phyloP scores from a whole-genome alignment of 164 flowering plant species.

The grape (Vitis vinifera) region DNA sequence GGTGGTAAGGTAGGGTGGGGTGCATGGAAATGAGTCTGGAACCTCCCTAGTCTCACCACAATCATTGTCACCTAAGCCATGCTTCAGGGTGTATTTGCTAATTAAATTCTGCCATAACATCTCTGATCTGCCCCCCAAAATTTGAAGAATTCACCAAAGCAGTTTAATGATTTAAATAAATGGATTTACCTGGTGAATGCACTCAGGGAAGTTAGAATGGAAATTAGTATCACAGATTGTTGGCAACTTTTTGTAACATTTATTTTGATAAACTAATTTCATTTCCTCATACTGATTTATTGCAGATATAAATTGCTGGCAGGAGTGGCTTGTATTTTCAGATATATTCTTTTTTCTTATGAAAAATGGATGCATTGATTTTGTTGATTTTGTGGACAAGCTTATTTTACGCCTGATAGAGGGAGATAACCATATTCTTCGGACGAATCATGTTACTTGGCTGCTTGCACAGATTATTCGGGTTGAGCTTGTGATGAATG shows the following conservation, averaged over 20 bases:
- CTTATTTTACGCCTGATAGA: conserved; percentile 66
- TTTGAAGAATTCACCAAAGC: too few species aligned
- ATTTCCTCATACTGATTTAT: conserved; percentile 6
- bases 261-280: conserved; percentile 1
- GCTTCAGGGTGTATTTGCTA: too few species aligned
- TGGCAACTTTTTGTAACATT: not conserved
- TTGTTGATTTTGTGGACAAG: conserved; percentile 95
- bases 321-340: conserved; percentile 94
- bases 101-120: too few species aligned
- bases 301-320: conserved; percentile 92
- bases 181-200: too few species aligned
- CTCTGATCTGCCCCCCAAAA: too few species aligned
- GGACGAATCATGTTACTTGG: conserved; percentile 96
- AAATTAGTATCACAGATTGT: not conserved
- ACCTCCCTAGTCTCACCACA: too few species aligned
- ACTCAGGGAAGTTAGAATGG: too few species aligned
- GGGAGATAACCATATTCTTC: conserved; percentile 67
- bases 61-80: too few species aligned
- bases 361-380: conserved; percentile 97
- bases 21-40: too few species aligned
- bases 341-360: conserved; percentile 82
- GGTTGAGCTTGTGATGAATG: conserved; percentile 86
- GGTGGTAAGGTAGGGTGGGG: too few species aligned
- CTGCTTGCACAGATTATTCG: conserved; percentile 86
- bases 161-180: too few species aligned